These are phyloP conservation scores for Ambrosia artemisiifolia DNA, from an alignment of 129 eudicot genomes.

Conservation along the genomic window DNA sequence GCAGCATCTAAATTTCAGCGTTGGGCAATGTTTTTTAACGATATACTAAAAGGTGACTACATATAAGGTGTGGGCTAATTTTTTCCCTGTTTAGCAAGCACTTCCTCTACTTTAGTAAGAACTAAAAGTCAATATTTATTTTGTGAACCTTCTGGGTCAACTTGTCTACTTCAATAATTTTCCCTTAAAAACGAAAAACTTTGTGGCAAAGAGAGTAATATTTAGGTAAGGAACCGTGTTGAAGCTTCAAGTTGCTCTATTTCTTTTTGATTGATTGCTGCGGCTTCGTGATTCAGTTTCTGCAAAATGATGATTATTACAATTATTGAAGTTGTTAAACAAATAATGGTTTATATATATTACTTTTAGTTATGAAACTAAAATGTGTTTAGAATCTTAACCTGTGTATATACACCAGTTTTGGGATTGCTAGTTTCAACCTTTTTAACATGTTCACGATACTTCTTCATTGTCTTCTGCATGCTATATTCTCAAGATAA, in stretches of 20 bases:
- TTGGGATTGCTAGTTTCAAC: conserved; percentile 9
- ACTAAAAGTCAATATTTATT: no score
- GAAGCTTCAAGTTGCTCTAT: conserved; percentile 51
- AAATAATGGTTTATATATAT: neutral
- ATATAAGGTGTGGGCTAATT: no score
- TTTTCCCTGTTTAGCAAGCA: no score
- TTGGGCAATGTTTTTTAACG: no score
- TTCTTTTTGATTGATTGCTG: conserved; percentile 33
- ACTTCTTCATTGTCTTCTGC: conserved; percentile 44
- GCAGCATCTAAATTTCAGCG: no score
- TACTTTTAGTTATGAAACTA: neutral
- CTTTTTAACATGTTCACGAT: conserved; percentile 28
- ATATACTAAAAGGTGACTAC: no score
- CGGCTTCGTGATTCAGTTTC: conserved; percentile 49
- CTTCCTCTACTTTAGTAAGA: no score
- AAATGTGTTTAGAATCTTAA: conserved; percentile 13
- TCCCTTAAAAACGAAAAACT: neutral
- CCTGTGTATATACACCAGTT: conserved; percentile 32
- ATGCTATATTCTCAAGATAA: conserved; percentile 28
- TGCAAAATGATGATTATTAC: conserved; percentile 16
- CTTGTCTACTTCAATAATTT: no score
- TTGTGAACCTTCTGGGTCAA: no score
- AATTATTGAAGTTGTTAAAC: neutral
- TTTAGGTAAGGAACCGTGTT: conserved; percentile 39
- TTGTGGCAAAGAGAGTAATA: neutral